Base-by-base conservation (phyloP, 1,284 basidiomycete genomes). In the Heterobasidion occidentale region DNA sequence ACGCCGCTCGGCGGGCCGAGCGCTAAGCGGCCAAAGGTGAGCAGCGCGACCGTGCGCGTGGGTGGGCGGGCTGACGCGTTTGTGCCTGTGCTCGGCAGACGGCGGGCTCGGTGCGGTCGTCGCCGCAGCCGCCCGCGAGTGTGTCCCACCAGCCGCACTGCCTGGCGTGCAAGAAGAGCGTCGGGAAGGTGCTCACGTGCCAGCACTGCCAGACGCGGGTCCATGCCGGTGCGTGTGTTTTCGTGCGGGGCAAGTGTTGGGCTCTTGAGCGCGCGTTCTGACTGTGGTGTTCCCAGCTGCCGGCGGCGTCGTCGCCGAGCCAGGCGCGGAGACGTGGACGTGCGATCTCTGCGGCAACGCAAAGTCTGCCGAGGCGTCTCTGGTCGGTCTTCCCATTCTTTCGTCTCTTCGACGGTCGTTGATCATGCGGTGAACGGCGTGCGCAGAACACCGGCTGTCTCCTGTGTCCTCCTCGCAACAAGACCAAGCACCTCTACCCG, bases 301-400 rank as follows among this genome's bases (percentile, higher is more conserved):
- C 33, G 87, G 85, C 63, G 92, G 92, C 52, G 86, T 84, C 27
- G 73, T 83, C 38, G 75, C 81, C 9, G 81, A 88, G 53, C 78
- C 84, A 44, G 73, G 78, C 19, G 73, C 81, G 19, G 84, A 91
- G 35, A 74, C 79, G 2, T 95, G 93, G 92, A 72, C 83, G 36
- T 95, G 92, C 67, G 92, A 94, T 58, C 70, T 94, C 49, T 95
- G 92, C 67, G 77, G 83, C 62, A 94, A 94, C 65, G 84, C 88
- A 63, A 85, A 87, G 67, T 77, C 78, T 0, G 74, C 86, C 53
- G 92, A 94, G 68, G 86, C 84, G 9, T 86, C 89, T 34, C 69
- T 92, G 63, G 91, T 92, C 67, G 58, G 79, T 70, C 46, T 55
- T 50, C 57, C 9, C 36, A 12, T 44, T 49, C 36, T 12, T 42